Percentiles rank a stretch among this genome's conserved stretches.
Evolutionary conservation across 73 alveolate genomes (phyloP).

Genomic region (Halteria grandinella): DNA sequence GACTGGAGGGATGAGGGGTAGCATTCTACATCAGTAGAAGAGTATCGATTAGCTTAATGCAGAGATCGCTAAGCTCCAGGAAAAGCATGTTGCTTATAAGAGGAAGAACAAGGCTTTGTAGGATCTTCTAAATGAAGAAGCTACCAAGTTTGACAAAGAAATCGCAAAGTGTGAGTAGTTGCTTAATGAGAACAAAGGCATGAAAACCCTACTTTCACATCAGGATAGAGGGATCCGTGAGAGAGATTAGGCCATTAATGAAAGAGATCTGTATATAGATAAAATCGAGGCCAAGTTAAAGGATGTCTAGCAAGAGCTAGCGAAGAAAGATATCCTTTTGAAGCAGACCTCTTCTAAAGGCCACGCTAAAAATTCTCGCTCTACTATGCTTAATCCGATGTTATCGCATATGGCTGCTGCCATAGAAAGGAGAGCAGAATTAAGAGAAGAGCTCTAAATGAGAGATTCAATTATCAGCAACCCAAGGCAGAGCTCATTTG

Average conservation of each 20-base stretch:
- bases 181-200: neutral
- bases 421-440: too few relatives aligned
- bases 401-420: too few relatives aligned
- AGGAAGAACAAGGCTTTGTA: conserved; percentile 3
- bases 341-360: neutral
- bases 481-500: neutral
- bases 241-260: neutral
- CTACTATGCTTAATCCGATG: too few relatives aligned
- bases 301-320: neutral
- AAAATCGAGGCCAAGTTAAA: neutral
- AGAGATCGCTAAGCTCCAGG: neutral
- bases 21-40: too few relatives aligned
- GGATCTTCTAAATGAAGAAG: neutral
- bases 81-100: neutral
- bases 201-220: neutral
- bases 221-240: conserved; percentile 7
- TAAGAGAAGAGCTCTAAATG: too few relatives aligned
- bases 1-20: too few relatives aligned
- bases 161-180: neutral
- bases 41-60: too few relatives aligned
- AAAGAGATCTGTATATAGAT: neutral
- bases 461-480: too few relatives aligned
- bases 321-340: neutral
- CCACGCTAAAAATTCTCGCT: too few relatives aligned
- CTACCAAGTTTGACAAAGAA: conserved; percentile 16